phyloP scores from a whole-genome alignment of 75 land plant genomes.

The Sequoiadendron giganteum region DNA sequence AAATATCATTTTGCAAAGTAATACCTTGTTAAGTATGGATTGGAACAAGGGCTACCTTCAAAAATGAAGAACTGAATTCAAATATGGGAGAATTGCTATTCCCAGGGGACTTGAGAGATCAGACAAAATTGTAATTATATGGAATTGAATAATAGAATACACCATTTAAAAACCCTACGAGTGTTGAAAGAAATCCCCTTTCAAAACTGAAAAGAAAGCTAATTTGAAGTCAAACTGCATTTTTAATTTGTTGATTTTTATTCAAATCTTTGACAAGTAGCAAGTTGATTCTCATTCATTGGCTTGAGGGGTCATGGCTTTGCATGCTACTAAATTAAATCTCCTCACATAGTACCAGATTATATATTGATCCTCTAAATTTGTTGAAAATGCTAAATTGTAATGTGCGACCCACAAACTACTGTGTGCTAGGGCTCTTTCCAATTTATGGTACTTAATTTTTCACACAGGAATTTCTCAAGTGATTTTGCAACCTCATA shows the following conservation, averaged over 20 bases:
- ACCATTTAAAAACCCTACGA: background rate
- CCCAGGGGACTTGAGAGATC: background rate
- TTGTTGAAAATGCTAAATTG: background rate
- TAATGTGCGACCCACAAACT: background rate
- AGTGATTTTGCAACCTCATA: background rate
- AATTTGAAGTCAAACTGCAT: background rate
- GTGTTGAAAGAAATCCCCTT: background rate
- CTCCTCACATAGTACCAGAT: background rate
- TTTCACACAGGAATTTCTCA: background rate
- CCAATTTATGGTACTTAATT: background rate
- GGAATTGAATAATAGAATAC: background rate
- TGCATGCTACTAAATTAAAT: background rate
- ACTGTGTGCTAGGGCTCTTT: background rate
- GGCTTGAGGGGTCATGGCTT: background rate
- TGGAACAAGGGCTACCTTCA: background rate
- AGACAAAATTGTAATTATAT: background rate
- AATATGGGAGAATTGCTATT: background rate
- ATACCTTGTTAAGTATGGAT: background rate
- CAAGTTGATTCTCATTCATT: background rate
- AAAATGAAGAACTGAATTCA: background rate
- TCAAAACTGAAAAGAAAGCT: background rate
- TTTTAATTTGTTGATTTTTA: background rate
- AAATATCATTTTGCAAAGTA: background rate
- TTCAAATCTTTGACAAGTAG: background rate
- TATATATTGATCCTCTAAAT: background rate